phyloP scores from a whole-genome alignment of 2,329 filamentous ascomycete genomes.

The Claviceps quebecensis region DNA sequence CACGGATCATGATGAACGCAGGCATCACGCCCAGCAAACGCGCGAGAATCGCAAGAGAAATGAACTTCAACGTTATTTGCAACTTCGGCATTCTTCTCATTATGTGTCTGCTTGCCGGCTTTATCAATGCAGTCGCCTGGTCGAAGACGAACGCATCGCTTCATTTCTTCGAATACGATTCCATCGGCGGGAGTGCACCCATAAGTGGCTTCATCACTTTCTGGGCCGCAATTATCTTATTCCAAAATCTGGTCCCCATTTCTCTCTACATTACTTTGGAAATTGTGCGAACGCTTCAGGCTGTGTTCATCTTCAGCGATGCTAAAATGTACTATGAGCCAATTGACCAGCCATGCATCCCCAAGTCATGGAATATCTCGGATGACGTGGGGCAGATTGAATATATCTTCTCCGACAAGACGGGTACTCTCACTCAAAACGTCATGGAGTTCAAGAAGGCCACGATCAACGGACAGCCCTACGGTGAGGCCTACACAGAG shows the following conservation, averaged over 20 bases:
- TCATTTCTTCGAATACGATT: conserved; percentile 72
- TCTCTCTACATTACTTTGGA: conserved; percentile 96
- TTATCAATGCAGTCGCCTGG: conserved; percentile 79
- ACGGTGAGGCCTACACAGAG: conserved; percentile 96
- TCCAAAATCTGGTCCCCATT: conserved; percentile 97
- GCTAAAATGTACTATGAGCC: conserved; percentile 93
- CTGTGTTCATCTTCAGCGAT: conserved; percentile 95
- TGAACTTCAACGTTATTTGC: conserved; percentile 96
- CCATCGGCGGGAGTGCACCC: conserved; percentile 58
- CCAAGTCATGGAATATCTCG: conserved; percentile 98
- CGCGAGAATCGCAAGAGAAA: conserved; percentile 74
- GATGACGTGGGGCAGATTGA: conserved; percentile 97
- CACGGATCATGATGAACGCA: conserved; percentile 98
- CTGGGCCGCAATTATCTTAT: conserved; percentile 86
- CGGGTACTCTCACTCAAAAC: conserved; percentile 89
- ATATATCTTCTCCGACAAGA: conserved; percentile 99
- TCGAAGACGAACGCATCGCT: conserved; percentile 58
- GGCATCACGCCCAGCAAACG: conserved; percentile 92
- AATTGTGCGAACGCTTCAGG: conserved; percentile 85
- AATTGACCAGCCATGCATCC: conserved; percentile 87
- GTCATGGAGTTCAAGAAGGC: conserved; percentile 99
- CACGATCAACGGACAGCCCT: conserved; percentile 88
- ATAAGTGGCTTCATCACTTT: conserved; percentile 92
- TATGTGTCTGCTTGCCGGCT: conserved; percentile 77
- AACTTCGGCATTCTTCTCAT: conserved; percentile 82